These are phyloP conservation scores for Epichloe festucae DNA, from an alignment of 2,329 filamentous ascomycete genomes.

Conservation along the genomic window DNA sequence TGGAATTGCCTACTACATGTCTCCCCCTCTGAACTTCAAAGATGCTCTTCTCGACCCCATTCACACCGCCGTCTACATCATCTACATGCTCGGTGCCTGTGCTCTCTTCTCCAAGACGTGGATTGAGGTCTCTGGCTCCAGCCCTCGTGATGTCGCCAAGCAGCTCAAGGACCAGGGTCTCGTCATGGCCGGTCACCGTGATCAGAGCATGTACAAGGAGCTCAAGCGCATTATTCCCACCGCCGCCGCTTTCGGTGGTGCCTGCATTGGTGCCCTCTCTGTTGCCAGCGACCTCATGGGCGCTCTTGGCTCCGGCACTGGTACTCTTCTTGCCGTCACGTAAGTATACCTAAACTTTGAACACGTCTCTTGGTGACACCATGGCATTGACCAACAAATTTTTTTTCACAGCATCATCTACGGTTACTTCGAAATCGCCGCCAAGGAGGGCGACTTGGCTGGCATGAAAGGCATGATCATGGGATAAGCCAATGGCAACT, in stretches of 20 bases:
- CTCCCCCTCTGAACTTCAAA: conserved; percentile 91
- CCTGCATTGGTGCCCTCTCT: conserved; percentile 94
- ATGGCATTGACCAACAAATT: background rate
- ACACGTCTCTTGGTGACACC: too few species aligned
- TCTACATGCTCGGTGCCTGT: conserved; percentile 96
- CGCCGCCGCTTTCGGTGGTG: conserved; percentile 94
- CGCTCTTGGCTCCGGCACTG: conserved; percentile 89
- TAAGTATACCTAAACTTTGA: conserved; percentile 43
- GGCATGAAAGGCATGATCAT: conserved; percentile 66
- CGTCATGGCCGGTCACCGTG: conserved; percentile 98
- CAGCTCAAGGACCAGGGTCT: conserved; percentile 99
- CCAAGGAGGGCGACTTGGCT: conserved; percentile 91
- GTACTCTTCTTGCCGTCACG: conserved; percentile 97
- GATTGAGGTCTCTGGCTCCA: conserved; percentile 98
- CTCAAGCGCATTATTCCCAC: conserved; percentile 98
- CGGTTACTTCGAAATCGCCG: conserved; percentile 97
- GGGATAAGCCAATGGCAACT: conserved; percentile 33
- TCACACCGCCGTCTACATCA: conserved; percentile 88
- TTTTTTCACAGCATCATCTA: conserved; percentile 70
- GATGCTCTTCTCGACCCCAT: conserved; percentile 94
- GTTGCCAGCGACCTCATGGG: conserved; percentile 92
- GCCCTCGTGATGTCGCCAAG: conserved; percentile 96
- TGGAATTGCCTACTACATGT: conserved; percentile 99
- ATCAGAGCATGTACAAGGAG: conserved; percentile 99
- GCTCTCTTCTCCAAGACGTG: conserved; percentile 99